Conservation (phyloP, 2,329 filamentous ascomycete genomes). For the Talaromyces verruculosus region DNA sequence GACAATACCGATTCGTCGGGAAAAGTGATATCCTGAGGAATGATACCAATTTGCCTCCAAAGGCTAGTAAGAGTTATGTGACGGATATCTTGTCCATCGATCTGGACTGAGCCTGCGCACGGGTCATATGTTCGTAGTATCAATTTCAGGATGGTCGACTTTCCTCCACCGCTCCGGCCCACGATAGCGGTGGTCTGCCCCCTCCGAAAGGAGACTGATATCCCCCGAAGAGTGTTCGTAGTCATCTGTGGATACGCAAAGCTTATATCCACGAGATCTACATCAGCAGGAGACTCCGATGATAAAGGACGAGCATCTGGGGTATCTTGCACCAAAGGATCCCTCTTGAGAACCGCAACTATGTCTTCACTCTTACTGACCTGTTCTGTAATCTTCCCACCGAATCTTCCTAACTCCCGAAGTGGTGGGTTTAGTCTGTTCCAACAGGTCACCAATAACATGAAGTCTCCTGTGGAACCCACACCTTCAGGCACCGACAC, state of each 20-base stretch:
- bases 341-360: neutral
- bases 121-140: conserved; percentile 42
- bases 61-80: conserved; percentile 39
- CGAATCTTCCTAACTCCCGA: neutral
- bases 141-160: conserved; percentile 49
- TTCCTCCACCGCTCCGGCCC: conserved; percentile 54
- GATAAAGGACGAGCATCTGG: neutral
- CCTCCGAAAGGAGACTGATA: too few relatives aligned
- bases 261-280: neutral
- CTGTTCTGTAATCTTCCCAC: too few relatives aligned
- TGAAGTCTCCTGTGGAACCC: neutral
- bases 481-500: neutral
- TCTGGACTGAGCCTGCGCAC: conserved; percentile 30
- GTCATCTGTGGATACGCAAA: too few relatives aligned
- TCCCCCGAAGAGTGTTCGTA: too few relatives aligned
- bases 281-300: neutral
- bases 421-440: neutral
- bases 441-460: neutral
- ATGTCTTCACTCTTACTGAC: too few relatives aligned
- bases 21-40: conserved; percentile 54
- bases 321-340: neutral
- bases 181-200: conserved; percentile 46
- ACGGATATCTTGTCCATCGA: conserved; percentile 33
- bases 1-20: conserved; percentile 54
- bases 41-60: conserved; percentile 40